These are phyloP conservation scores for Lasiosphaeris hirsuta DNA, from an alignment of 495 filamentous ascomycete genomes.

Conservation along the genomic window DNA sequence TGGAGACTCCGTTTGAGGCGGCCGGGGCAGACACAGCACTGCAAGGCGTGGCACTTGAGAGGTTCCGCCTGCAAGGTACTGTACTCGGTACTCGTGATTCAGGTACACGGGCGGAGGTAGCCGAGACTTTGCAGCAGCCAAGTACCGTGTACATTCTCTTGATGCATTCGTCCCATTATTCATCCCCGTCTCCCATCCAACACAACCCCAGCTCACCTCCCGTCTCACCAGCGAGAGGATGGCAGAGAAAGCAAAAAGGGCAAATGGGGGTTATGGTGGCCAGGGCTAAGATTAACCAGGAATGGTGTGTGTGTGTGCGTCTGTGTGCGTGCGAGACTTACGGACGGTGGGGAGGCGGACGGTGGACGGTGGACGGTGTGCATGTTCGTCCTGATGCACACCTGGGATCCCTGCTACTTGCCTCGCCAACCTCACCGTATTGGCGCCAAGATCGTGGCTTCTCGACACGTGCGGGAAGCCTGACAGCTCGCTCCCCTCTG, in stretches of 20 bases:
- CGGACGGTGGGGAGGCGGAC: too few relatives aligned
- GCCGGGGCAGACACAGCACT: not conserved
- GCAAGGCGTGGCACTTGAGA: not conserved
- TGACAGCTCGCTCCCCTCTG: constrained; percentile 2
- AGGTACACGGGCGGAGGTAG: constrained; percentile 12
- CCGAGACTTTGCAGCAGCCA: constrained; percentile 8
- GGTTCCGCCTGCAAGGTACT: constrained; percentile 10
- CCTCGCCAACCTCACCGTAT: not conserved
- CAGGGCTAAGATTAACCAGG: not conserved
- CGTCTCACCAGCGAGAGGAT: not conserved
- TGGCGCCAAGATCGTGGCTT: constrained; percentile 9
- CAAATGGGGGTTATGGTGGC: not conserved
- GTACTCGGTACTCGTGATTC: constrained; percentile 1
- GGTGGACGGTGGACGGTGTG: too few relatives aligned
- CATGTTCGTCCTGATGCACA: too few relatives aligned
- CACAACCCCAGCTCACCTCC: not conserved
- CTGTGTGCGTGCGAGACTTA: too few relatives aligned
- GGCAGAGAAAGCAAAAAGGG: too few relatives aligned
- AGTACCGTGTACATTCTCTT: not conserved
- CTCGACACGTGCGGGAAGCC: constrained; percentile 7
- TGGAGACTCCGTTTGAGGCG: not conserved
- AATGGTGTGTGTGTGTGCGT: not conserved
- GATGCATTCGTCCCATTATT: too few relatives aligned
- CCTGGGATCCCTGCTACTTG: too few relatives aligned
- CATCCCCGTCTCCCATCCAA: too few relatives aligned